Evolutionary conservation across 805 yeast genomes (phyloP), one percentile per base, ranked within the genome.

Genomic region (Candida vartiovaarae): DNA sequence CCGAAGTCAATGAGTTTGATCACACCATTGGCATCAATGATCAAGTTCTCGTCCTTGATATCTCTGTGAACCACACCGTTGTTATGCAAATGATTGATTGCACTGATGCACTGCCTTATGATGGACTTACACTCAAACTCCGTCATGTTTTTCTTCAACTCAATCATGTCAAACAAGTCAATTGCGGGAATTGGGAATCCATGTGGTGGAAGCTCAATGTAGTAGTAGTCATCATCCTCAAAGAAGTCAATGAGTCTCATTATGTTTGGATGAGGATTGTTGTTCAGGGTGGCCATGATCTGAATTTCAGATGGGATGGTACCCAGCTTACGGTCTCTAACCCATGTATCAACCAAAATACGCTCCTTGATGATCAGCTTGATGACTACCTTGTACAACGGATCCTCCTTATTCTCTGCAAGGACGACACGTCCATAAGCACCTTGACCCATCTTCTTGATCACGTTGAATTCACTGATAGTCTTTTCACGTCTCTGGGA

Each of bases 281-380:
- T 66, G 55, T 80, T 82, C 46, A 91, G 66, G n/a, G 81, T 80
- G 29, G 91, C 82, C 87, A 93, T 82, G 38, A 93, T 81, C 61
- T 89, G 95, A 51, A 93, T 93, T 62, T 93, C 99, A n/a, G 91
- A 81, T 3, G 98, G 98, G 32, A 93, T 84, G 0, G 96, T 90
- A 5, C 99, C 99, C 35, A 93, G 67, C 47, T 75, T 76, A 26
- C 96, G 76, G 62, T 93, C 98, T 43, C 98, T 72, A 3, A 89
- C 95, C 99, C 99, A 93, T 0, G 98, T 89, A 61, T 93, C 99
- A 8, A 93, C 96, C 55, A 93, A 69, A 55, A 93, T 93, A 45
- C 96, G 75, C 53, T 88, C 95, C 57, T 93, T 93, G 59, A 86
- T 84, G 40, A 93, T 93, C 54, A 95, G 80, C 62, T 93, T 93